A percentile compares a stretch with the other conserved stretches of the same genome.
These are phyloP conservation scores for Pseudocercospora fuligena DNA, from an alignment of 2,329 filamentous ascomycete species.

Conservation along the genomic window DNA sequence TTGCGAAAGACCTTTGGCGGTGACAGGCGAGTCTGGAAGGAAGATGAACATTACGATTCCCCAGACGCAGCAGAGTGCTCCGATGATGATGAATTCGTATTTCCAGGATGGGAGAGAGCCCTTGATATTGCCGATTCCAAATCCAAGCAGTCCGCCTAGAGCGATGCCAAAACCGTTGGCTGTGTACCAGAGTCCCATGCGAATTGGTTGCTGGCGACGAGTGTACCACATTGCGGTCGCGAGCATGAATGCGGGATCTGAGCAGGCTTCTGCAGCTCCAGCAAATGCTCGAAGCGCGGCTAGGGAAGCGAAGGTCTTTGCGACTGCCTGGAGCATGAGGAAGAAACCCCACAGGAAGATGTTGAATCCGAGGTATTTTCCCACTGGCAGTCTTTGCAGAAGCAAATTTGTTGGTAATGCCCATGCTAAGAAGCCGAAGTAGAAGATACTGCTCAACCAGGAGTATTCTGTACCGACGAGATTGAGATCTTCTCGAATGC, in stretches of 20 bases:
- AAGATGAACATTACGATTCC: conserved; percentile 58
- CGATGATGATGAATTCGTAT: conserved; percentile 70
- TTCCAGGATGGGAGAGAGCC: conserved; percentile 64
- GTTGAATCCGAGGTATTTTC: conserved; percentile 57
- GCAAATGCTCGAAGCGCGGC: conserved; percentile 62
- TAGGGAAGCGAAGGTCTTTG: conserved; percentile 57
- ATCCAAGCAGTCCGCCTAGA: conserved; percentile 61
- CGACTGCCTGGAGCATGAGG: conserved; percentile 42
- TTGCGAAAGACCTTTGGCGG: conserved; percentile 56
- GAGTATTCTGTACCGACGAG: conserved; percentile 64
- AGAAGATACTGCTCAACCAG: conserved; percentile 56
- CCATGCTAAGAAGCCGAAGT: conserved; percentile 61
- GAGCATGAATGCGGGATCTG: conserved; percentile 66
- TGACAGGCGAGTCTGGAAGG: conserved; percentile 54
- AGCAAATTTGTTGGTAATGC: conserved; percentile 61
- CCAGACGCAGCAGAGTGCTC: conserved; percentile 62
- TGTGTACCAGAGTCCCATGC: conserved; percentile 64
- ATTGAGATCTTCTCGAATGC: conserved; percentile 62
- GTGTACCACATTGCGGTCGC: conserved; percentile 66
- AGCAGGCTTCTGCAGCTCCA: conserved; percentile 61
- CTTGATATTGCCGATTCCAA: conserved; percentile 64
- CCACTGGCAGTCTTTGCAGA: conserved; percentile 58
- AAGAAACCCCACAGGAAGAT: conserved; percentile 63
- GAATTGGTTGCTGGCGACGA: conserved; percentile 64
- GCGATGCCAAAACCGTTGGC: conserved; percentile 65